Percentiles rank a stretch among this genome's conserved stretches.
phyloP scores from a whole-genome alignment of 768 basidiomycete species.

The Psilocybe subaeruginosa region DNA sequence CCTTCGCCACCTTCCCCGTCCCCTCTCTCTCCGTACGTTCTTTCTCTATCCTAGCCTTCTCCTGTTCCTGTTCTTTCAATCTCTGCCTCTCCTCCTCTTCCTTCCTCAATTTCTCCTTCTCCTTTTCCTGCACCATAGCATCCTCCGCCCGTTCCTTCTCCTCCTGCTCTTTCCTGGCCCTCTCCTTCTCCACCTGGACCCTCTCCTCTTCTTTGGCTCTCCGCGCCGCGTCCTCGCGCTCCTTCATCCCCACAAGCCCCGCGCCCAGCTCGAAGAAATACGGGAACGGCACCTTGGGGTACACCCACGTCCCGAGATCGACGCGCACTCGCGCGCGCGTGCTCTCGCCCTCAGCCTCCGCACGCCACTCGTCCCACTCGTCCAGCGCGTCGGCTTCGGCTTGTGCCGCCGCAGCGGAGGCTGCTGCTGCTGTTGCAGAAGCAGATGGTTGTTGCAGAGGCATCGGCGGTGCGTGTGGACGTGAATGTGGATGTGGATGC shows the following conservation, averaged over 20 bases:
- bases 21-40: constrained; percentile 9
- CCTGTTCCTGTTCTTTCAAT: constrained; percentile 14
- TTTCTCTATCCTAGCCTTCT: constrained; percentile 13
- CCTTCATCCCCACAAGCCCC: constrained; percentile 25
- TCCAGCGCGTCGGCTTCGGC: constrained; percentile 7
- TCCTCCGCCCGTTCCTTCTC: constrained; percentile 20
- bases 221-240: constrained; percentile 22
- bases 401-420: constrained; percentile 7
- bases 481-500: background rate
- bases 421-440: constrained; percentile 6
- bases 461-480: background rate
- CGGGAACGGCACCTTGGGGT: constrained; percentile 61
- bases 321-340: constrained; percentile 33
- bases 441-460: background rate
- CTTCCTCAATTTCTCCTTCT: constrained; percentile 17
- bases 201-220: background rate
- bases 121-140: constrained; percentile 13
- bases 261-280: constrained; percentile 47
- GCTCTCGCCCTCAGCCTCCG: constrained; percentile 28
- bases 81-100: constrained; percentile 19
- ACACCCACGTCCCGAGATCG: constrained; percentile 61
- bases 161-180: constrained; percentile 21
- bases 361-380: constrained; percentile 21
- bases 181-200: constrained; percentile 18
- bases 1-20: background rate